Conservation (phyloP, 2,329 filamentous ascomycete species). For the Lachnellula willkommii region DNA sequence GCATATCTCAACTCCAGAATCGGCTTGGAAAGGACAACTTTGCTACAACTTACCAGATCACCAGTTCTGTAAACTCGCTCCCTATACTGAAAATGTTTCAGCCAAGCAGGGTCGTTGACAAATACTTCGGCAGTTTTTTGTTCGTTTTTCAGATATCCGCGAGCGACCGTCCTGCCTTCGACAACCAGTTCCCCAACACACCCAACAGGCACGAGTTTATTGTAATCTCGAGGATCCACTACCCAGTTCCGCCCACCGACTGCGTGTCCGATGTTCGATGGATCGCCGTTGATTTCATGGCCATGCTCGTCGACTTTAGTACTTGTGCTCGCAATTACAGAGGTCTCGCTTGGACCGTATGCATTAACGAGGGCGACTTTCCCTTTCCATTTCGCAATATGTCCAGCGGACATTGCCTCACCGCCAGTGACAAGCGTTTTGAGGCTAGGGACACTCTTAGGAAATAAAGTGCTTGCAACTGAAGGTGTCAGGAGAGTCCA, state of each 20-base stretch:
- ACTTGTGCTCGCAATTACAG: slow-evolving; percentile 9
- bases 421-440: slow-evolving; percentile 19
- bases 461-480: slow-evolving; percentile 18
- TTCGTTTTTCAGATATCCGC: slow-evolving; percentile 54
- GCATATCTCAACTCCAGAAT: too few relatives aligned
- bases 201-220: slow-evolving; percentile 16
- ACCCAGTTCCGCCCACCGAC: slow-evolving; percentile 34
- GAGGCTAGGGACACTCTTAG: slow-evolving; percentile 17
- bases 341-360: slow-evolving; percentile 34
- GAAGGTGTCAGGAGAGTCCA: slow-evolving; percentile 23
- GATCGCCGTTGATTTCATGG: slow-evolving; percentile 5
- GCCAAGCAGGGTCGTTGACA: slow-evolving; percentile 50
- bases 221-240: slow-evolving; percentile 11
- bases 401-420: slow-evolving; percentile 33
- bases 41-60: background rate
- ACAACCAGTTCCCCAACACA: slow-evolving; percentile 20
- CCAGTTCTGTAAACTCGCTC: slow-evolving; percentile 4
- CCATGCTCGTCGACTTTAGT: background rate
- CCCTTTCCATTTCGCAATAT: slow-evolving; percentile 34
- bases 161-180: slow-evolving; percentile 50
- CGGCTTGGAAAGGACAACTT: too few relatives aligned
- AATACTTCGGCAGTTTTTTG: slow-evolving; percentile 54
- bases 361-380: slow-evolving; percentile 35
- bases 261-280: slow-evolving; percentile 16
- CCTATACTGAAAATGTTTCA: slow-evolving; percentile 20